These are phyloP conservation scores for Cladorrhinum samala DNA, from an alignment of 495 filamentous ascomycete species.

Conservation along the genomic window DNA sequence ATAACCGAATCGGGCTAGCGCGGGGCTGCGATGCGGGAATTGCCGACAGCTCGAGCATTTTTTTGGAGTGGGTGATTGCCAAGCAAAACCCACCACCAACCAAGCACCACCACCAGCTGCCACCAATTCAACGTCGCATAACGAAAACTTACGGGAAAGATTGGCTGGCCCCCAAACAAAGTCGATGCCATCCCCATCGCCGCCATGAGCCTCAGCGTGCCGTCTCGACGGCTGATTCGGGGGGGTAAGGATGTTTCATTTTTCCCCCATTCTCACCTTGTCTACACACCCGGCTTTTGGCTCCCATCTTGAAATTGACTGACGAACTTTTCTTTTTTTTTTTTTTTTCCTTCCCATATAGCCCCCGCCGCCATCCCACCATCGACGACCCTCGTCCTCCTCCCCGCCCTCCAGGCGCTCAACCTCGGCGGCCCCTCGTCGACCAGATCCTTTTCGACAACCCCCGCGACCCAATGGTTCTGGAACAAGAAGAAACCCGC, in stretches of 20 bases:
- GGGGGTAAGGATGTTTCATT: conserved; percentile 26
- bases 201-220: conserved; percentile 41
- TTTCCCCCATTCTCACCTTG: conserved; percentile 2
- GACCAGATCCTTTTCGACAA: conserved; percentile 28
- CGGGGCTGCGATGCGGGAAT: too few relatives aligned
- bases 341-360: neutral
- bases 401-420: conserved; percentile 23
- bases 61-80: too few relatives aligned
- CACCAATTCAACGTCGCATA: neutral
- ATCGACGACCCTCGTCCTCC: conserved; percentile 4
- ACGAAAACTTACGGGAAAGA: too few relatives aligned
- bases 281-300: neutral
- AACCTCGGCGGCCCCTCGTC: conserved; percentile 9
- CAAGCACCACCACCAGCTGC: too few relatives aligned
- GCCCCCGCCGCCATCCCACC: neutral
- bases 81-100: too few relatives aligned
- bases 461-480: conserved; percentile 27
- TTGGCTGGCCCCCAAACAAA: too few relatives aligned
- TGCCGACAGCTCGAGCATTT: too few relatives aligned
- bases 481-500: conserved; percentile 13
- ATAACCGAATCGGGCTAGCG: too few relatives aligned
- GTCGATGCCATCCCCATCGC: conserved; percentile 23
- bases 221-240: conserved; percentile 36
- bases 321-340: too few relatives aligned
- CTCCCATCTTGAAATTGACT: too few relatives aligned